A percentile compares a stretch with the other conserved stretches of the same genome.
These are phyloP conservation scores for Paraphoma sp. DNA, from an alignment of 2,329 filamentous ascomycete species.

Conservation along the genomic window DNA sequence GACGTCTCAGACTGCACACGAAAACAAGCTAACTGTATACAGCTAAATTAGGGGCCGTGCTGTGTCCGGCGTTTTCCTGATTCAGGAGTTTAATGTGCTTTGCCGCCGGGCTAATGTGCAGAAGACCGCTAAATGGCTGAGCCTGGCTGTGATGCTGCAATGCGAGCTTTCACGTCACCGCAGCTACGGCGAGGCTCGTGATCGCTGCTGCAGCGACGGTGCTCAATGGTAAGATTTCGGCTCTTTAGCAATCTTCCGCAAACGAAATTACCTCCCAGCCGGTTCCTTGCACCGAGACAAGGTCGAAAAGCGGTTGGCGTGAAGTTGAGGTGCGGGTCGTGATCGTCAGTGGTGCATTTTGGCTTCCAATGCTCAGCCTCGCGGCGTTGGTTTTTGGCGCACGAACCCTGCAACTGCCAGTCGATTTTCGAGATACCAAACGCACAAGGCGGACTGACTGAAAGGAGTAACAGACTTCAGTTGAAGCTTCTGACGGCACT, in stretches of 20 bases:
- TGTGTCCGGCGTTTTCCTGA: constrained; percentile 11
- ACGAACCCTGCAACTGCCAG: constrained; percentile 38
- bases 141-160: constrained; percentile 30
- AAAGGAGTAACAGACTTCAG: constrained; percentile 19
- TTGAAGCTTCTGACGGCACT: constrained; percentile 20
- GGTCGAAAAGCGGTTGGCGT: background rate
- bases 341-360: constrained; percentile 1
- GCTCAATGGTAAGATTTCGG: background rate
- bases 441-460: constrained; percentile 40
- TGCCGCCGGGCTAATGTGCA: constrained; percentile 28
- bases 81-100: constrained; percentile 25
- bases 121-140: constrained; percentile 31
- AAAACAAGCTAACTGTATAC: constrained; percentile 17
- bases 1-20: constrained; percentile 9
- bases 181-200: constrained; percentile 35
- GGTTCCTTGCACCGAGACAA: constrained; percentile 3
- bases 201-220: constrained; percentile 23
- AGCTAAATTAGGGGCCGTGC: constrained; percentile 30
- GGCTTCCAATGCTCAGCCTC: constrained; percentile 23
- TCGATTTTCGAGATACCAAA: constrained; percentile 26
- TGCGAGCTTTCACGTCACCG: constrained; percentile 35
- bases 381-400: constrained; percentile 15
- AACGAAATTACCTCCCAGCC: constrained; percentile 3
- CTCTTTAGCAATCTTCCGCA: background rate
- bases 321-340: background rate